Evolutionary conservation across 2,329 filamentous ascomycete genomes (phyloP).

Genomic region (Botrytis paeoniae): DNA sequence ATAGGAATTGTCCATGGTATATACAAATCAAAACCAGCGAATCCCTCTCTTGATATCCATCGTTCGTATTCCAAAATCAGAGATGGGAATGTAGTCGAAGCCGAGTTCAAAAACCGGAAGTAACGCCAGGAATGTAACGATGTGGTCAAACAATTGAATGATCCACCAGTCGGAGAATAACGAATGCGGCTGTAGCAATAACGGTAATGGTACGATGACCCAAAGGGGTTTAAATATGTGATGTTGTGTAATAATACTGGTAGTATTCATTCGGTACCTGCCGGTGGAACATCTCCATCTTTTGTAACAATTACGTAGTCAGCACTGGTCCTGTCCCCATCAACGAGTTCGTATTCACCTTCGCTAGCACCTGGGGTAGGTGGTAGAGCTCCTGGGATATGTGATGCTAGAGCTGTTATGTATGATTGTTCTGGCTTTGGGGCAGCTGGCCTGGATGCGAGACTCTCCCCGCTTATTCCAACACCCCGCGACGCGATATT

Average conservation of each 20-base stretch:
- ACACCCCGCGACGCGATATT: not conserved
- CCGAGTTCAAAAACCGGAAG: conserved; percentile 8
- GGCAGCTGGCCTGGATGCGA: conserved; percentile 7
- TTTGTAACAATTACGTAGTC: conserved; percentile 25
- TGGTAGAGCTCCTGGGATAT: conserved; percentile 35
- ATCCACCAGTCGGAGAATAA: conserved; percentile 17
- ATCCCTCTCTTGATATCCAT: conserved; percentile 21
- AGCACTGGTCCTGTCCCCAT: conserved; percentile 27
- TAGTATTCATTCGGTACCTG: conserved; percentile 19
- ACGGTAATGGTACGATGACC: conserved; percentile 9
- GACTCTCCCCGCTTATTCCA: not conserved
- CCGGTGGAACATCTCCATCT: conserved; percentile 30
- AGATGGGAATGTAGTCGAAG: conserved; percentile 10
- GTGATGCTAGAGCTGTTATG: conserved; percentile 12
- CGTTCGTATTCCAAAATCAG: conserved; percentile 20
- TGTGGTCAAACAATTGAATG: conserved; percentile 14
- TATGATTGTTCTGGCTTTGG: conserved; percentile 9
- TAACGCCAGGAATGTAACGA: conserved; percentile 17
- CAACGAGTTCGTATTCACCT: conserved; percentile 37
- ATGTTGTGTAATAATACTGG: conserved; percentile 10
- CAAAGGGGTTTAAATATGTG: not conserved
- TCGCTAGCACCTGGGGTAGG: conserved; percentile 39
- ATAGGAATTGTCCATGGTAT: conserved; percentile 32
- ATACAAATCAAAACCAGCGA: conserved; percentile 27
- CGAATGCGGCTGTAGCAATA: conserved; percentile 3